phyloP scores from a whole-genome alignment of 768 basidiomycete species.

The Plicaturopsis crispa region DNA sequence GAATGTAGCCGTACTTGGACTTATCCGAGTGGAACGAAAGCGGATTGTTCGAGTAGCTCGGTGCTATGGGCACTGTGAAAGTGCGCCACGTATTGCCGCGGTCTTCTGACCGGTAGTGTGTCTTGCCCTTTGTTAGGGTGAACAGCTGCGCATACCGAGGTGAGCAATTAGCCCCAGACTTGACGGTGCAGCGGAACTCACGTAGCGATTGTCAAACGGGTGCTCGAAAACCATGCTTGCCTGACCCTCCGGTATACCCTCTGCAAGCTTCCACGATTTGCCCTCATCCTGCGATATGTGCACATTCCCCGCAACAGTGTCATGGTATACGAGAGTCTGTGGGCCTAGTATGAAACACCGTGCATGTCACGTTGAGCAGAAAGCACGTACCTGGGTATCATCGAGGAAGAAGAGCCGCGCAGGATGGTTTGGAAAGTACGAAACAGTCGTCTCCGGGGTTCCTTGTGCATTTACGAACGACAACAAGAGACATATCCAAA shows the following conservation, averaged over 20 bases:
- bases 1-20: slow-evolving; percentile 60
- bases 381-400: slow-evolving; percentile 49
- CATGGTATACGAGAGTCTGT: slow-evolving; percentile 76
- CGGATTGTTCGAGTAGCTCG: slow-evolving; percentile 52
- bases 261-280: slow-evolving; percentile 47
- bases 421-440: slow-evolving; percentile 45
- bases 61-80: slow-evolving; percentile 60
- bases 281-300: slow-evolving; percentile 87
- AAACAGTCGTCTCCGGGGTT: slow-evolving; percentile 25
- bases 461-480: slow-evolving; percentile 21
- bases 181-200: slow-evolving; percentile 24
- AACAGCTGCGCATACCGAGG: slow-evolving; percentile 58
- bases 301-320: slow-evolving; percentile 58
- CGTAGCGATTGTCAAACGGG: slow-evolving; percentile 75
- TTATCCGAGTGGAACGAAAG: slow-evolving; percentile 85
- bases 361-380: background rate
- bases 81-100: slow-evolving; percentile 82
- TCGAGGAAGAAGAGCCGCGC: slow-evolving; percentile 60
- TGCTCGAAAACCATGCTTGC: slow-evolving; percentile 77
- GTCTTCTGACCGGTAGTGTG: slow-evolving; percentile 84
- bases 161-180: background rate
- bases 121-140: slow-evolving; percentile 64
- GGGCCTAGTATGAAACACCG: background rate
- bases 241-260: slow-evolving; percentile 47
- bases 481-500: too few relatives aligned